Base-by-base conservation (phyloP, 2,329 filamentous ascomycete genomes). In the Simplicillium aogashimaense region DNA sequence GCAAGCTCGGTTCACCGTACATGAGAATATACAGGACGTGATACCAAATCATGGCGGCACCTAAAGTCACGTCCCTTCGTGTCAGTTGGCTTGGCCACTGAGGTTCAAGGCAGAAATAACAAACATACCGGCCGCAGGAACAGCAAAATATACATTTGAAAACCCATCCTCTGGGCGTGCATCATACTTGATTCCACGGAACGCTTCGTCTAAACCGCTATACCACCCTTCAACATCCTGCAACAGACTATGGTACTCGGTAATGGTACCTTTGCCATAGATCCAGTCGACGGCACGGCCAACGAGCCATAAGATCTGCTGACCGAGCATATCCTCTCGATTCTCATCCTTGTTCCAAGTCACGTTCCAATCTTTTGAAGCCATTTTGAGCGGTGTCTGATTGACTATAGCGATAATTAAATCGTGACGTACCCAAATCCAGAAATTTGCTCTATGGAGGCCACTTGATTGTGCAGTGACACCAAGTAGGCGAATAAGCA, bases 361-460 rank as follows among this genome's bases (percentile, higher is more conserved):
- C 10, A 38, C 35, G 4, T 38, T 41, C 40, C 40, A 41, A 11
- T 29, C 28, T 8, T 17, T 20, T 3, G 40, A 36, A 7, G 15
- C 14, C 5, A 41, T 41, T 13, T 40, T 29, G 10, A 41, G 13
- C 12, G 37, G 37, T 20, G 37, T 31, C 15, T 38, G 29, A 18
- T 44, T 38, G 11, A 37, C 33, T 34, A 44, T 12, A 7, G 43
- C 39, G 12, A 39, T 33, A 15, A 40, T 34, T 10, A 44, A 35
- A 12, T 44, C 43, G 15, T 44, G 43, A 8, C 39, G 43, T n/a
- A 41, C 37, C 11, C 36, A 42, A 12, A 44, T 41, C 43, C 43
- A 44, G 18, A 44, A 44, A 20, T 38, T 44, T 29, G 43, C 43
- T 9, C 29, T 18, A n/a, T 44, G 36, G 9, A 44, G n/a, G 11